Conservation (phyloP, 1,139 yeast genomes). For the Yamadazyma sp. region DNA sequence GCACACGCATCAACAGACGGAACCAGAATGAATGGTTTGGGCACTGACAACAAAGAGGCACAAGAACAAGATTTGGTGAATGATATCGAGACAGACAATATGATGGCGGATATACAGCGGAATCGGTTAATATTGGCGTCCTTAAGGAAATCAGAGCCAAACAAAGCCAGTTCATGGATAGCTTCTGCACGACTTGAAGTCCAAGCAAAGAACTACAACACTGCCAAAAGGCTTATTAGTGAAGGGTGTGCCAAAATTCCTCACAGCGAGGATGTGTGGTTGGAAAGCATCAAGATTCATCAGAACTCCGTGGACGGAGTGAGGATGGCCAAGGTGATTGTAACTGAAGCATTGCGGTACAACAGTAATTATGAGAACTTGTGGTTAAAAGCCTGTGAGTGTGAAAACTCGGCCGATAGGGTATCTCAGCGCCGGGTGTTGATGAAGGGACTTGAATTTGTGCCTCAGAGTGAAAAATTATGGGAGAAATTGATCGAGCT, state of each 20-base stretch:
- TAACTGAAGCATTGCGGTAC: slow-evolving; percentile 63
- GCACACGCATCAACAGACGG: slow-evolving; percentile 5
- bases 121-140: slow-evolving; percentile 60
- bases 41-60: slow-evolving; percentile 26
- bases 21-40: slow-evolving; percentile 37
- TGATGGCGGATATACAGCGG: slow-evolving; percentile 39
- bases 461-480: slow-evolving; percentile 47
- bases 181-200: slow-evolving; percentile 83
- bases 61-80: slow-evolving; percentile 17
- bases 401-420: slow-evolving; percentile 53
- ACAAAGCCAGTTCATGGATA: slow-evolving; percentile 80
- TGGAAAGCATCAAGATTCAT: slow-evolving; percentile 74
- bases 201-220: slow-evolving; percentile 51
- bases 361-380: slow-evolving; percentile 57
- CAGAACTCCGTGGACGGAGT: slow-evolving; percentile 39
- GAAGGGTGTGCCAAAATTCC: slow-evolving; percentile 78
- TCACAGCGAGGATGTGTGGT: slow-evolving; percentile 72
- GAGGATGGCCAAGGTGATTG: slow-evolving; percentile 50
- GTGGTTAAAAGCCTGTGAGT: slow-evolving; percentile 71
- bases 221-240: slow-evolving; percentile 61
- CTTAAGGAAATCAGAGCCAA: slow-evolving; percentile 70
- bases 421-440: slow-evolving; percentile 54
- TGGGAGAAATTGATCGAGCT: slow-evolving; percentile 55
- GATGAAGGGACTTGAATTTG: slow-evolving; percentile 57
- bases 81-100: slow-evolving; percentile 36